A percentile compares a stretch with the other conserved stretches of the same genome.
phyloP scores from a whole-genome alignment of 2,329 filamentous ascomycete species.

The Diaporthe capsici region DNA sequence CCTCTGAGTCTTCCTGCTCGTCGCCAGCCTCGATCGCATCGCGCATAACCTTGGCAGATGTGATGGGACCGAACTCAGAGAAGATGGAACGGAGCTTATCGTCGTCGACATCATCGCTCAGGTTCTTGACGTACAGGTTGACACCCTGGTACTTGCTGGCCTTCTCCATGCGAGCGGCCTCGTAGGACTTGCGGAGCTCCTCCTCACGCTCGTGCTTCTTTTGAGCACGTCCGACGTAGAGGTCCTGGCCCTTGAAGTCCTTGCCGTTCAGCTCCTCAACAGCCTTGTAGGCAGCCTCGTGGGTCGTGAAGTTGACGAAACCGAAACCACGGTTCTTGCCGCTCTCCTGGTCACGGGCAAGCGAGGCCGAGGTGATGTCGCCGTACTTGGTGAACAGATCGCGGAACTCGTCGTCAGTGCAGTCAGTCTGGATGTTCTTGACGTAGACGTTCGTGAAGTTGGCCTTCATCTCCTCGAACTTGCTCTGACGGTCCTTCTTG shows the following conservation, averaged over 20 bases:
- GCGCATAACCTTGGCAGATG: constrained; percentile 99
- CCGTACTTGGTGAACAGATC: constrained; percentile 92
- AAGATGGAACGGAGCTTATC: constrained; percentile 98
- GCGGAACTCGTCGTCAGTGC: constrained; percentile 94
- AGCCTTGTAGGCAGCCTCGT: constrained; percentile 87
- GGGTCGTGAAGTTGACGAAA: constrained; percentile 95
- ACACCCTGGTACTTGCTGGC: constrained; percentile 99
- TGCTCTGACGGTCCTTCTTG: constrained; percentile 99
- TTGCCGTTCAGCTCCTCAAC: constrained; percentile 93
- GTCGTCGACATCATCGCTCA: constrained; percentile 96
- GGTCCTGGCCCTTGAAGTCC: constrained; percentile 93
- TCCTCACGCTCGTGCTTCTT: constrained; percentile 99
- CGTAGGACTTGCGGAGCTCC: constrained; percentile 98
- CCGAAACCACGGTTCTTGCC: constrained; percentile 96
- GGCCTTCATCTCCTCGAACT: constrained; percentile 99
- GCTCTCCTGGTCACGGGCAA: constrained; percentile 85
- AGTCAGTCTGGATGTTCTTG: constrained; percentile 93
- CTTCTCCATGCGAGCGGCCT: constrained; percentile 97
- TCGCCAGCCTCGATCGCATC: constrained; percentile 74
- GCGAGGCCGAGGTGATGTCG: constrained; percentile 94
- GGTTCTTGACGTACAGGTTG: constrained; percentile 99
- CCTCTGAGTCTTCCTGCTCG: constrained; percentile 68
- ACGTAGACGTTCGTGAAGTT: constrained; percentile 99
- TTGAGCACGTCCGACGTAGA: constrained; percentile 98
- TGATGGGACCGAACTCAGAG: constrained; percentile 91